Evolutionary conservation across 2,329 filamentous ascomycete species (phyloP).

Genomic region (Magnaporthales sp.): DNA sequence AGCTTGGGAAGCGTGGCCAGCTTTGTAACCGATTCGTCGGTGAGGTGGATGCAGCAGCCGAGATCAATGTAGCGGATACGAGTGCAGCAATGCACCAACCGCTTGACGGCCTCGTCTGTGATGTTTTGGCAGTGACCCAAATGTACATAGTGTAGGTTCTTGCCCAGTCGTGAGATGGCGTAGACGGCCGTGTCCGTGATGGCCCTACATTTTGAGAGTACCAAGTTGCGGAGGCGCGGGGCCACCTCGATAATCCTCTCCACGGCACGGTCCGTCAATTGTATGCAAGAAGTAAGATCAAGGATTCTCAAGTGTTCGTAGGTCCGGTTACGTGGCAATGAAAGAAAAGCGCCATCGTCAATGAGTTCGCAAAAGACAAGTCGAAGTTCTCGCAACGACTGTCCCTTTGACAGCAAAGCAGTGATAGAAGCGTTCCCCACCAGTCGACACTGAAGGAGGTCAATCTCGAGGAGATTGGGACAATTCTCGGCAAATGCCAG

Average conservation of each 20-base stretch:
- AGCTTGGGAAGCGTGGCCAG: slow-evolving; percentile 85
- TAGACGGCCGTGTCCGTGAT: slow-evolving; percentile 85
- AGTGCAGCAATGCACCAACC: slow-evolving; percentile 77
- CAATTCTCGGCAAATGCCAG: slow-evolving; percentile 81
- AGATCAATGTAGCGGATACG: slow-evolving; percentile 95
- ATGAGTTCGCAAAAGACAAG: slow-evolving; percentile 79
- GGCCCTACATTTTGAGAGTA: slow-evolving; percentile 87
- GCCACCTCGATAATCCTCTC: slow-evolving; percentile 81
- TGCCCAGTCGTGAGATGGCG: slow-evolving; percentile 81
- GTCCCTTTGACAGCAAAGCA: slow-evolving; percentile 66
- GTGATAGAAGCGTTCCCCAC: slow-evolving; percentile 81
- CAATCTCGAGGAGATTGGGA: slow-evolving; percentile 90
- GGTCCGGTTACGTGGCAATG: slow-evolving; percentile 56
- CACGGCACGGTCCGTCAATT: slow-evolving; percentile 78
- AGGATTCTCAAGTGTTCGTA: slow-evolving; percentile 90
- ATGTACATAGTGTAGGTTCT: slow-evolving; percentile 95
- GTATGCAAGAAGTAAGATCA: slow-evolving; percentile 81
- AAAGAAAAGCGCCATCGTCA: slow-evolving; percentile 80
- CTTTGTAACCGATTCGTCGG: slow-evolving; percentile 76
- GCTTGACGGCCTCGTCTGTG: slow-evolving; percentile 80
- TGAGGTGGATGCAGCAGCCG: slow-evolving; percentile 86
- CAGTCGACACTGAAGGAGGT: slow-evolving; percentile 75
- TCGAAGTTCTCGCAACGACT: slow-evolving; percentile 81
- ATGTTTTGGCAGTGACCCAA: slow-evolving; percentile 88
- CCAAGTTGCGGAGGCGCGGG: slow-evolving; percentile 82